Evolutionary conservation across 2,329 filamentous ascomycete species (phyloP).

Genomic region (Pseudocercospora crystallina): DNA sequence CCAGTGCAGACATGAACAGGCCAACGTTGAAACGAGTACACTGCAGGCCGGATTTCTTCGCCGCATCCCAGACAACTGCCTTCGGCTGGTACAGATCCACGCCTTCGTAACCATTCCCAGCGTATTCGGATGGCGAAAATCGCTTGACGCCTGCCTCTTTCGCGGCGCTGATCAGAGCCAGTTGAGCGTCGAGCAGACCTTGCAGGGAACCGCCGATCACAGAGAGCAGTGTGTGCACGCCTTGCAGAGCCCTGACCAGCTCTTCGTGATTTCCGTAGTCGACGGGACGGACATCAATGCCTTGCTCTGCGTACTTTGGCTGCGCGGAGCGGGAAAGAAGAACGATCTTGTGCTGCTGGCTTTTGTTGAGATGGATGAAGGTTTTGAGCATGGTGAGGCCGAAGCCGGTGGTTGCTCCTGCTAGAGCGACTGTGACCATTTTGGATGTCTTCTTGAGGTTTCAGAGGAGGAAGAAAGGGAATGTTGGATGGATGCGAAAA

Average conservation of each 20-base stretch:
- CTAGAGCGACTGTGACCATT: conserved; percentile 32
- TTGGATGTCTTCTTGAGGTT: neutral
- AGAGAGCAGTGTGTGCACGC: conserved; percentile 34
- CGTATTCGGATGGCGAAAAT: conserved; percentile 62
- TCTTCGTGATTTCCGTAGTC: conserved; percentile 27
- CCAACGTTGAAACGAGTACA: conserved; percentile 31
- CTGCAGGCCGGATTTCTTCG: conserved; percentile 25
- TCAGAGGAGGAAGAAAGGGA: neutral
- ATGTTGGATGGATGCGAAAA: neutral
- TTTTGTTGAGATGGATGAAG: conserved; percentile 25
- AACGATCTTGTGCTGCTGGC: conserved; percentile 24
- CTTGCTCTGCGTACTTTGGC: conserved; percentile 22
- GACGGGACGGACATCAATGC: conserved; percentile 27
- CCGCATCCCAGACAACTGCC: conserved; percentile 26
- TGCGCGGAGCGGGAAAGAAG: conserved; percentile 30
- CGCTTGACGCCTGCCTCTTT: conserved; percentile 59
- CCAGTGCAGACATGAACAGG: conserved; percentile 32
- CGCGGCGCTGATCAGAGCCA: conserved; percentile 56
- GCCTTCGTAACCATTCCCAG: conserved; percentile 23
- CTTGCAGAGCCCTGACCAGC: conserved; percentile 25
- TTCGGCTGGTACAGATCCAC: conserved; percentile 30
- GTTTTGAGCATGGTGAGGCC: conserved; percentile 30
- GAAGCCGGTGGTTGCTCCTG: conserved; percentile 31
- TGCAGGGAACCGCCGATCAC: conserved; percentile 24
- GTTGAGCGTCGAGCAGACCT: conserved; percentile 40